Evolutionary conservation across 176 grass and related monocot genomes (phyloP).

Genomic region (Rhipidocladum racemiflorum): DNA sequence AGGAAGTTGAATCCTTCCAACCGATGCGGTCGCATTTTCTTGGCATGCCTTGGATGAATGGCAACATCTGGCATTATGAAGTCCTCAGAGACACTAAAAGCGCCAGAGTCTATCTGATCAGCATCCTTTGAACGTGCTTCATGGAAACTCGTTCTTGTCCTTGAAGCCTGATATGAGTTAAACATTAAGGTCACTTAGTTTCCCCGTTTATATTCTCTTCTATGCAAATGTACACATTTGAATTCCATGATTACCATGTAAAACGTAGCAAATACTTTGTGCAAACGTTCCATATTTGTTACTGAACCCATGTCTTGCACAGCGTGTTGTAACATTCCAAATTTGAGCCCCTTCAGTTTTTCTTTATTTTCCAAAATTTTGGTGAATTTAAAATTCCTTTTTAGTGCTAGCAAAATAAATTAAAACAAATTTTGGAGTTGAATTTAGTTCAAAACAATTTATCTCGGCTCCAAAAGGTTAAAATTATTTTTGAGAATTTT

Average conservation of each 20-base stretch:
- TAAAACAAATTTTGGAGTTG: no score
- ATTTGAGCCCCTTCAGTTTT: no score
- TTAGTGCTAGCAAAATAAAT: no score
- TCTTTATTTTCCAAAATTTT: no score
- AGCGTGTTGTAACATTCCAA: neutral
- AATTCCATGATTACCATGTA: neutral
- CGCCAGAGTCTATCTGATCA: slow-evolving; percentile 36
- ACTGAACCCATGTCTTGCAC: neutral
- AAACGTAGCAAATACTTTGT: neutral
- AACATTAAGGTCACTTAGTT: slow-evolving; percentile 15
- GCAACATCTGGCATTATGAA: slow-evolving; percentile 50
- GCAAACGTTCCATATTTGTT: neutral
- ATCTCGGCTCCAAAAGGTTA: no score
- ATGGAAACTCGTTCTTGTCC: slow-evolving; percentile 34
- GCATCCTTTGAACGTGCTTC: slow-evolving; percentile 33
- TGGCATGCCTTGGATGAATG: slow-evolving; percentile 71
- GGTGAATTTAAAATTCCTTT: no score
- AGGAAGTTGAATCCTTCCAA: slow-evolving; percentile 83
- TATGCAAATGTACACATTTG: neutral
- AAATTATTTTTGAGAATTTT: no score
- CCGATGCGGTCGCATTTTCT: slow-evolving; percentile 54
- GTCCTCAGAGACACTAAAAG: slow-evolving; percentile 56
- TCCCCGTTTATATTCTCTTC: neutral
- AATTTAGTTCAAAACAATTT: no score
- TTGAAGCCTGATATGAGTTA: slow-evolving; percentile 51